These are phyloP conservation scores for Hypoxylon lienhwacheense DNA, from an alignment of 495 filamentous ascomycete species.

Conservation along the genomic window DNA sequence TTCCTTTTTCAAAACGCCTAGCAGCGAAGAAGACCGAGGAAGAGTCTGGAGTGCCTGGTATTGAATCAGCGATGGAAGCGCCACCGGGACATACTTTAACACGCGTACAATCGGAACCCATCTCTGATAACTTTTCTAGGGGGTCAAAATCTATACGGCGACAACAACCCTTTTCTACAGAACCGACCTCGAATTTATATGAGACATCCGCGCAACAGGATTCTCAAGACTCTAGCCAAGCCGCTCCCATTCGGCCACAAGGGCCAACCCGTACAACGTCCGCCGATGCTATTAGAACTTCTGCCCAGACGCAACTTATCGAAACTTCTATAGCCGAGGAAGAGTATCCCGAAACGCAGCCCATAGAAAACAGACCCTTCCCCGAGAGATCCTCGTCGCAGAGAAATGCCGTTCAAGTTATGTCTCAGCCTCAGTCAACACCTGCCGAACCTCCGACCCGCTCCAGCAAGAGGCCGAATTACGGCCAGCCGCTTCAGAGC, in stretches of 20 bases:
- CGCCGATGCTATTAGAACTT: conserved; percentile 28
- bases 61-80: conserved; percentile 51
- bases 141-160: conserved; percentile 51
- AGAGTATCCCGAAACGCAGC: conserved; percentile 36
- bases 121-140: conserved; percentile 59
- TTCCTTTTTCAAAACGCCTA: conserved; percentile 73
- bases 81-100: conserved; percentile 59
- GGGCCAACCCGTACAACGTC: conserved; percentile 27
- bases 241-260: conserved; percentile 16
- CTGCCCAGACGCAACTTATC: conserved; percentile 61
- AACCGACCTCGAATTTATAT: conserved; percentile 22
- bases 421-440: conserved; percentile 22
- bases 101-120: conserved; percentile 77
- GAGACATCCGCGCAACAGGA: conserved; percentile 19
- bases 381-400: conserved; percentile 62
- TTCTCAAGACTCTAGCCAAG: conserved; percentile 19
- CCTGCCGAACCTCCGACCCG: conserved; percentile 51
- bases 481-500: conserved; percentile 39
- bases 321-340: conserved; percentile 64
- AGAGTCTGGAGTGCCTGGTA: conserved; percentile 56
- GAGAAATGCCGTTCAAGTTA: conserved; percentile 20
- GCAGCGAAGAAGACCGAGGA: conserved; percentile 57
- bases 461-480: conserved; percentile 50
- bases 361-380: conserved; percentile 39
- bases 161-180: conserved; percentile 47